Percentiles rank a stretch among this genome's conserved stretches.
phyloP scores from a whole-genome alignment of 805 yeast genomes.

The Jamesozyma gamospora region DNA sequence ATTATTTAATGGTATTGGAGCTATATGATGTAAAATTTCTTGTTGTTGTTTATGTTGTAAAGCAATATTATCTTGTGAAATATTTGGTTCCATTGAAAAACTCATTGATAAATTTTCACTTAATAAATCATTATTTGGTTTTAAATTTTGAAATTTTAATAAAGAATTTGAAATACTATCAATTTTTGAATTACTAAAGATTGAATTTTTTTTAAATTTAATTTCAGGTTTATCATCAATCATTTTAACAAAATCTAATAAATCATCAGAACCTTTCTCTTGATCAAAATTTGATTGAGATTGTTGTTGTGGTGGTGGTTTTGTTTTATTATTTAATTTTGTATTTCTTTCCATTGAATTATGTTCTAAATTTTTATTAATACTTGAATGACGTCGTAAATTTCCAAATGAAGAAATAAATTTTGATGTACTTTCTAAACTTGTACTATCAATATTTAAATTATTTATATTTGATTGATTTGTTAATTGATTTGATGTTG shows the following conservation, averaged over 20 bases:
- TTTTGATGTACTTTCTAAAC: slow-evolving; percentile 40
- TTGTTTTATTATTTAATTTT: background rate
- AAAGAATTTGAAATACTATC: slow-evolving; percentile 36
- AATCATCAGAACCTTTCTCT: slow-evolving; percentile 29
- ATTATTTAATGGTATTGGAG: background rate
- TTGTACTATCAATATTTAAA: slow-evolving; percentile 11
- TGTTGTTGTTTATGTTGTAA: background rate
- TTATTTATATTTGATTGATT: slow-evolving; percentile 1
- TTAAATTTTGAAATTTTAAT: slow-evolving; percentile 42
- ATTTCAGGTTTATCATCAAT: slow-evolving; percentile 56
- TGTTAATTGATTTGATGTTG: background rate
- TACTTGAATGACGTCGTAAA: slow-evolving; percentile 43
- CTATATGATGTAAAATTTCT: background rate
- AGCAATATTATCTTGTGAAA: background rate
- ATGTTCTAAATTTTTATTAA: slow-evolving; percentile 18
- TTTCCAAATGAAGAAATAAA: slow-evolving; percentile 68
- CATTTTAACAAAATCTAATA: slow-evolving; percentile 61
- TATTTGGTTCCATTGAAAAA: slow-evolving; percentile 24
- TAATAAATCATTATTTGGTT: slow-evolving; percentile 42
- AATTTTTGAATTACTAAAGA: slow-evolving; percentile 8
- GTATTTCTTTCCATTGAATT: slow-evolving; percentile 7
- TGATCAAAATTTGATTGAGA: too few relatives aligned
- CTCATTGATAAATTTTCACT: slow-evolving; percentile 49
- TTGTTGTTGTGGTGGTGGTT: slow-evolving; percentile 1
- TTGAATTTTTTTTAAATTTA: slow-evolving; percentile 19